Base-by-base conservation (phyloP, 768 basidiomycete genomes). In the Boletus fagicola region DNA sequence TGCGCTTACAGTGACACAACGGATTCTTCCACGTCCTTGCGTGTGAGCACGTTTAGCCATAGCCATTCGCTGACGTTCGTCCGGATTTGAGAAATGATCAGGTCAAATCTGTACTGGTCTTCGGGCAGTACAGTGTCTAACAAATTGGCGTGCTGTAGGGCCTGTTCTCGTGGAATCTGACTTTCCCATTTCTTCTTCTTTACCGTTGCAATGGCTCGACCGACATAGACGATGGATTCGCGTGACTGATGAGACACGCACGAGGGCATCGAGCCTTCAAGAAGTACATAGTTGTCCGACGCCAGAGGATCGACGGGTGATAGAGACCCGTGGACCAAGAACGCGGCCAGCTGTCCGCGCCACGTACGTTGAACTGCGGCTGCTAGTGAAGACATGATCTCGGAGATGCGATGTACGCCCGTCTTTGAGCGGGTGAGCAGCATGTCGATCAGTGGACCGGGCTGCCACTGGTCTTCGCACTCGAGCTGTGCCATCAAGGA, bases 1-100 rank as follows among this genome's bases (percentile, higher is more conserved):
- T 33, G 31, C 1, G 74, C 90, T 69, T 72, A 94, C 93, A 95
- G 69, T 13, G 91, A 89, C 63, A 94, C 85, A 20, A 96, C 84
- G 0, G 93, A 88, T 24, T 88, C 88, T 60, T 89, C 86, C 1
- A 95, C 87, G 59, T 94, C 92, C 62, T 83, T 82, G 65, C 81
- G 80, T 2, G 92, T 95, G 51, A 97, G 76, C 38, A 96, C 87
- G 65, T 94, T 92, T 24, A 85, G 72, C 94, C 94, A 97, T 1
- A 97, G 77, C 93, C 94, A 97, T 77, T 97, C 94, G 67, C 92
- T 90, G 50, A 95, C 83, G 56, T 88, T 86, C 1, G 81, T 87
- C 56, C 93, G 77, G 38, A 94, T 90, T 58, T 87, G 83, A 18
- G 82, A 75, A 36, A 97, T 83, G 57, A 86, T 82, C 33, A 78